A percentile compares a stretch with the other conserved stretches of the same genome.
Conservation (phyloP, 1,284 basidiomycete genomes). For the Sphagnurus paluster region DNA sequence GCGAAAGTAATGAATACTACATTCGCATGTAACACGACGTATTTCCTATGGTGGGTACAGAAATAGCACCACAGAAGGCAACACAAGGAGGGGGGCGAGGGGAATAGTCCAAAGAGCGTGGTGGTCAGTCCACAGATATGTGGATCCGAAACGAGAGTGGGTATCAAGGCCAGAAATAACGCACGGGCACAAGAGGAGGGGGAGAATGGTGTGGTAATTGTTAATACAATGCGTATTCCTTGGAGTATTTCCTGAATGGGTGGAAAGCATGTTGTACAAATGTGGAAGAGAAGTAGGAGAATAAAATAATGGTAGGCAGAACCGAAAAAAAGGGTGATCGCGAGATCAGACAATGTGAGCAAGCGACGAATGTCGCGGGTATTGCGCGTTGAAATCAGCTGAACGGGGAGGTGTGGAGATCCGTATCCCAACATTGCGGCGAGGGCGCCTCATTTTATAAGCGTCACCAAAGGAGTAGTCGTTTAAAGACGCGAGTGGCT, state of each 20-base stretch:
- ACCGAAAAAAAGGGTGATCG: too few relatives aligned
- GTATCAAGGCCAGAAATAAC: not conserved
- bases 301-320: conserved; percentile 6
- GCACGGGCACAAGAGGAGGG: conserved; percentile 3
- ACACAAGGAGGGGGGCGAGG: not conserved
- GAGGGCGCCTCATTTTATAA: conserved; percentile 30
- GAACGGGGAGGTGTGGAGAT: conserved; percentile 41
- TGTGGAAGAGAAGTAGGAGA: conserved; percentile 16
- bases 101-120: conserved; percentile 5
- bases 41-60: conserved; percentile 2
- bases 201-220: conserved; percentile 2
- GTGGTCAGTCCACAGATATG: conserved; percentile 1
- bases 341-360: conserved; percentile 23
- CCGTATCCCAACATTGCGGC: conserved; percentile 39
- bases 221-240: conserved; percentile 6
- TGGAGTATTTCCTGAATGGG: conserved; percentile 4
- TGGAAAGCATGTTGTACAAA: conserved; percentile 16
- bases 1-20: not conserved
- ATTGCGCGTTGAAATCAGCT: conserved; percentile 27
- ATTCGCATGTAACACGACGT: conserved; percentile 4
- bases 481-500: conserved; percentile 22
- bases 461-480: conserved; percentile 30
- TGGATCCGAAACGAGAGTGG: not conserved
- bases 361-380: conserved; percentile 28
- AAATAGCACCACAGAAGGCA: not conserved